Percentiles rank a stretch among this genome's conserved stretches.
Conservation (phyloP, 371 early-diverging fungal genomes). For the Nematocida minor region DNA sequence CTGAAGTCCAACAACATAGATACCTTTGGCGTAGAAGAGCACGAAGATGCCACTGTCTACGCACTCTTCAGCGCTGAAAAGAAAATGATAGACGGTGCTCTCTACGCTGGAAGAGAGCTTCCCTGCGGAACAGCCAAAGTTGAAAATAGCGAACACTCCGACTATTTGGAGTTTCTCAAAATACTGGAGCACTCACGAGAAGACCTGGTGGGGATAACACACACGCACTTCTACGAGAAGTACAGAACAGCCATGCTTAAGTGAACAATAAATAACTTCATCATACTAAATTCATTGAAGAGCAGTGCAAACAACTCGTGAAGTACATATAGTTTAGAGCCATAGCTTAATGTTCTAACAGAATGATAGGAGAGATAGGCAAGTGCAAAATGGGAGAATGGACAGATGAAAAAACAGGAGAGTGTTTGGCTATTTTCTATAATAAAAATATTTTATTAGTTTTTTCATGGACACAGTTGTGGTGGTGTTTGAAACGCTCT, state of each 20-base stretch:
- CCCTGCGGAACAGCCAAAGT: constrained; percentile 36
- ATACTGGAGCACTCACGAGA: constrained; percentile 49
- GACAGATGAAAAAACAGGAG: too few species aligned
- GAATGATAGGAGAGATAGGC: too few species aligned
- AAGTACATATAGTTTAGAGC: not conserved
- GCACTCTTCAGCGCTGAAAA: not conserved
- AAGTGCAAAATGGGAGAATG: too few species aligned
- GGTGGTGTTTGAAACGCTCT: constrained; percentile 9
- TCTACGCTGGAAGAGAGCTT: constrained; percentile 27
- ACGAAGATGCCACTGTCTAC: not conserved
- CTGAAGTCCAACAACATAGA: constrained; percentile 52
- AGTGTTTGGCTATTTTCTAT: too few species aligned
- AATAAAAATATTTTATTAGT: not conserved
- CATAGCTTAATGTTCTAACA: too few species aligned
- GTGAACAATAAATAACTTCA: constrained; percentile 3
- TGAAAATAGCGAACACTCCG: constrained; percentile 54
- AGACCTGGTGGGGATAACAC: constrained; percentile 59
- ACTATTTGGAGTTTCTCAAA: constrained; percentile 56
- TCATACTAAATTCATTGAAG: not conserved
- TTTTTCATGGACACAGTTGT: constrained; percentile 33
- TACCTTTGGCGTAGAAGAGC: constrained; percentile 49
- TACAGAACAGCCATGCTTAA: constrained; percentile 59
- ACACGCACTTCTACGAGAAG: constrained; percentile 62
- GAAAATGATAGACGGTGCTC: not conserved
- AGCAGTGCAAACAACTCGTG: not conserved